phyloP scores from a whole-genome alignment of 1,139 yeast genomes.

The Meyerozyma elateridarum region DNA sequence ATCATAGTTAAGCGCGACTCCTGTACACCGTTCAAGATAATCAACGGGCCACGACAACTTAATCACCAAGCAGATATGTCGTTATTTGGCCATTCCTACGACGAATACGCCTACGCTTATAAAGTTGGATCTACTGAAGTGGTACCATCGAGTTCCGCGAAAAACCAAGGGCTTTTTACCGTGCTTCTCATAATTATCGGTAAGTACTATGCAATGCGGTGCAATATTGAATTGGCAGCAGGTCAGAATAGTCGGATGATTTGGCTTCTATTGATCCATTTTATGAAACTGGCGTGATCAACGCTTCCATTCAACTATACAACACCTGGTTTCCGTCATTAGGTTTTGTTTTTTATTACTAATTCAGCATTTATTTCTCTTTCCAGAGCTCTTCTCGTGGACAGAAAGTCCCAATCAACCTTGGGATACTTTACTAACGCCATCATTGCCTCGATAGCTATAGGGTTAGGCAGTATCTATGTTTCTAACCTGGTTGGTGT shows the following conservation, averaged over 20 bases:
- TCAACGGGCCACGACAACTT: too few relatives aligned
- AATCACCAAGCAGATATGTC: too few relatives aligned
- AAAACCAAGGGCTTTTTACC: slow-evolving; percentile 10
- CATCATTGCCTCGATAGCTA: slow-evolving; percentile 32
- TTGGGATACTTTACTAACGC: slow-evolving; percentile 27
- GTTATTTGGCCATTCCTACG: slow-evolving; percentile 6
- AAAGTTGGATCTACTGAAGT: slow-evolving; percentile 3
- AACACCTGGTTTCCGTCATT: too few relatives aligned
- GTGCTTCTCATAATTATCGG: slow-evolving; percentile 10
- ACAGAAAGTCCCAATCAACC: slow-evolving; percentile 28
- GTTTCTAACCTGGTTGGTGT: slow-evolving; percentile 44
- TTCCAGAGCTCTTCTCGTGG: slow-evolving; percentile 33
- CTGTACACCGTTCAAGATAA: too few relatives aligned
- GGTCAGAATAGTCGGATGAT: too few relatives aligned
- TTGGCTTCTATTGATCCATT: too few relatives aligned
- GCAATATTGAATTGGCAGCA: too few relatives aligned
- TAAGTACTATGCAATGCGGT: slow-evolving; percentile 8
- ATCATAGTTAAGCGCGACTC: too few relatives aligned
- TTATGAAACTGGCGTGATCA: too few relatives aligned
- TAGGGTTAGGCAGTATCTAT: slow-evolving; percentile 36
- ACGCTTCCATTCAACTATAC: too few relatives aligned
- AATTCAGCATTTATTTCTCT: slow-evolving; percentile 32
- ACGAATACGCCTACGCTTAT: slow-evolving; percentile 4
- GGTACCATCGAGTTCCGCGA: slow-evolving; percentile 7
- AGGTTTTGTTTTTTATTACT: slow-evolving; percentile 20